Conservation (phyloP, 2,329 filamentous ascomycete genomes). For the Sclerotinia subarctica region DNA sequence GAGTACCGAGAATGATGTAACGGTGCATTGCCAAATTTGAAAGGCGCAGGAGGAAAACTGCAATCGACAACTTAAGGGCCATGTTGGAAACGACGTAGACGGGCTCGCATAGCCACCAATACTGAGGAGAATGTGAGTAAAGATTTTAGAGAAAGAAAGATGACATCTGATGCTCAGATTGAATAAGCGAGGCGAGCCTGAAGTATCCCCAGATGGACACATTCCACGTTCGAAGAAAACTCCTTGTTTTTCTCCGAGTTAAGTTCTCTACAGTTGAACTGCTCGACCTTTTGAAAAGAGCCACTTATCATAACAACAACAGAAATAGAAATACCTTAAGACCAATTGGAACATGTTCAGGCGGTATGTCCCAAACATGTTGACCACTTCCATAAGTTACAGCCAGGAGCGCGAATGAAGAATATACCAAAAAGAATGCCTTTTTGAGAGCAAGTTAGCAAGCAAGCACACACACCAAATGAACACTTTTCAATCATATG, state of each 20-base stretch:
- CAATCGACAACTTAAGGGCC: constrained; percentile 42
- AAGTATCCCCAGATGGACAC: not conserved
- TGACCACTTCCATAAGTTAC: constrained; percentile 35
- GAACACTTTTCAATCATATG: not conserved
- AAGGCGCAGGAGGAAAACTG: constrained; percentile 43
- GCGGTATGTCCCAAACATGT: constrained; percentile 29
- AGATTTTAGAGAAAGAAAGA: not conserved
- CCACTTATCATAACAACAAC: not conserved
- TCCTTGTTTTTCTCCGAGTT: not conserved
- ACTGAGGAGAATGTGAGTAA: constrained; percentile 23
- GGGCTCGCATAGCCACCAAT: constrained; percentile 42
- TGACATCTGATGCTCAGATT: not conserved
- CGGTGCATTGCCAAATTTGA: constrained; percentile 37
- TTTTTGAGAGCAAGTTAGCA: constrained; percentile 19
- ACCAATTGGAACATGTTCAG: constrained; percentile 31
- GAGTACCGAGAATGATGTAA: constrained; percentile 38
- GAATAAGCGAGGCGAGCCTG: not conserved
- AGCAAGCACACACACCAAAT: not conserved
- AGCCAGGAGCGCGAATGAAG: constrained; percentile 30
- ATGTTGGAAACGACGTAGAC: constrained; percentile 43
- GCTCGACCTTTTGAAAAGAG: not conserved
- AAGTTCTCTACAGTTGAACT: not conserved
- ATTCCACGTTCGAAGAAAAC: not conserved
- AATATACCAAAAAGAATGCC: constrained; percentile 32
- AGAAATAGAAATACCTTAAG: constrained; percentile 30